Evolutionary conservation across 192 early-diverging fungal genomes (phyloP).

Genomic region (Coemansia sp.): DNA sequence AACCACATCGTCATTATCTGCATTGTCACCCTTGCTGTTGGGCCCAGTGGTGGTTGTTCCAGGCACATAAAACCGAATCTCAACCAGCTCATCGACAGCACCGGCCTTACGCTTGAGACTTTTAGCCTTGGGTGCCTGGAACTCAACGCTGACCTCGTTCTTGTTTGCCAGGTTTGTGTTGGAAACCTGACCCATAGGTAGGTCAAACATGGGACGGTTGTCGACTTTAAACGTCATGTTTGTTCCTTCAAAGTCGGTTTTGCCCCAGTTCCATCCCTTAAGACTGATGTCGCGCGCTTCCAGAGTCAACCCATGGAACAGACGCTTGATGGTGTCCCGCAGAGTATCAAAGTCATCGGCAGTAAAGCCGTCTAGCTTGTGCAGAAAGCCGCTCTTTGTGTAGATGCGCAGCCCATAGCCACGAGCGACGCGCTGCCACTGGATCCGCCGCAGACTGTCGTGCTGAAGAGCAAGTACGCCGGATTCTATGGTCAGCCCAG

Average conservation of each 20-base stretch:
- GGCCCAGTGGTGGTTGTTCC: conserved; percentile 65
- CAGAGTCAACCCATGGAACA: conserved; percentile 72
- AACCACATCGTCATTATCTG: conserved; percentile 56
- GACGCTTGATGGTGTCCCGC: conserved; percentile 63
- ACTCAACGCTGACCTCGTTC: conserved; percentile 92
- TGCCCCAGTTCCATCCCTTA: conserved; percentile 98
- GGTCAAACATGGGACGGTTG: conserved; percentile 82
- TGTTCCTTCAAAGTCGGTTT: conserved; percentile 76
- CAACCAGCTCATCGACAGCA: conserved; percentile 79
- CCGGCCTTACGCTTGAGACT: conserved; percentile 55
- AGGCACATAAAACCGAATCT: conserved; percentile 91
- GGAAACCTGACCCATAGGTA: conserved; percentile 84
- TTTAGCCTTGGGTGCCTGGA: conserved; percentile 67
- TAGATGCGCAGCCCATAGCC: conserved; percentile 80
- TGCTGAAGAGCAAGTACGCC: conserved; percentile 51
- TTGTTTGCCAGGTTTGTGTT: conserved; percentile 82
- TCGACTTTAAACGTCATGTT: conserved; percentile 81
- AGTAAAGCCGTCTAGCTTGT: conserved; percentile 89
- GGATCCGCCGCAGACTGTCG: conserved; percentile 68
- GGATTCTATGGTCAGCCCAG: conserved; percentile 22
- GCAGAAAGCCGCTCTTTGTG: conserved; percentile 68
- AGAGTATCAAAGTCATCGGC: conserved; percentile 82
- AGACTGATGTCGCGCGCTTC: conserved; percentile 84
- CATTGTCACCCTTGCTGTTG: conserved; percentile 12
- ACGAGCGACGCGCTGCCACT: conserved; percentile 82